phyloP scores from a whole-genome alignment of 2,329 filamentous ascomycete genomes.

The Clarireedia hainanense region DNA sequence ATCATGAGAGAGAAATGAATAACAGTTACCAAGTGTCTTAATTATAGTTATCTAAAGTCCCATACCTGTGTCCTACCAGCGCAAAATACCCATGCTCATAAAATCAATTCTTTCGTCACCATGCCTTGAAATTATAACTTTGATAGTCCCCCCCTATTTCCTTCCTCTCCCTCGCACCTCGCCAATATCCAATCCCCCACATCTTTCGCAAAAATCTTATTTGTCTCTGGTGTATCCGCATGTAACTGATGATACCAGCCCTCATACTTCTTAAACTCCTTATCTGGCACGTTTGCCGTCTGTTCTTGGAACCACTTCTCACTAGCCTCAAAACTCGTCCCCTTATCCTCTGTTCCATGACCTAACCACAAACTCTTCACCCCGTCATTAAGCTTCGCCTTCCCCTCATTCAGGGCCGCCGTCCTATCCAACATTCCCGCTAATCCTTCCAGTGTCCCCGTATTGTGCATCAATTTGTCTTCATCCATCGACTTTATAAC shows the following conservation, averaged over 20 bases:
- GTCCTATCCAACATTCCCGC: constrained; percentile 71
- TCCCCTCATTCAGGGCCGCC: constrained; percentile 48
- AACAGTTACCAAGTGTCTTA: not conserved
- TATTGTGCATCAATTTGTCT: constrained; percentile 72
- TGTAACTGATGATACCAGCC: constrained; percentile 74
- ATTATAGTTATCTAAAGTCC: not conserved
- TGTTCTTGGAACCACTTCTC: constrained; percentile 53
- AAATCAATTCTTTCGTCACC: not conserved
- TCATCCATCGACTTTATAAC: constrained; percentile 52
- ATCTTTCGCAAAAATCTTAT: constrained; percentile 41
- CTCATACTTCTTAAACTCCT: constrained; percentile 63
- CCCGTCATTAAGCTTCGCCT: constrained; percentile 41
- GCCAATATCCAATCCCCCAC: constrained; percentile 57
- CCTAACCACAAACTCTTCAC: constrained; percentile 61
- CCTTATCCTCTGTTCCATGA: constrained; percentile 69
- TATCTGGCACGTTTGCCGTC: constrained; percentile 53
- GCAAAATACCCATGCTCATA: not conserved
- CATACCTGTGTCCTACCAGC: no score
- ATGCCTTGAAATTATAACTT: constrained; percentile 14
- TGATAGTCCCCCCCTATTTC: constrained; percentile 5
- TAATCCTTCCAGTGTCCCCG: constrained; percentile 76
- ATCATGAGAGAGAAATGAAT: no score
- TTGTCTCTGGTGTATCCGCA: constrained; percentile 39
- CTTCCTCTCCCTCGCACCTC: constrained; percentile 8
- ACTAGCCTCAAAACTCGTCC: constrained; percentile 58